A percentile compares a stretch with the other conserved stretches of the same genome.
Evolutionary conservation across 495 filamentous ascomycete species (phyloP).

Genomic region (Tuber microsphaerosporum): DNA sequence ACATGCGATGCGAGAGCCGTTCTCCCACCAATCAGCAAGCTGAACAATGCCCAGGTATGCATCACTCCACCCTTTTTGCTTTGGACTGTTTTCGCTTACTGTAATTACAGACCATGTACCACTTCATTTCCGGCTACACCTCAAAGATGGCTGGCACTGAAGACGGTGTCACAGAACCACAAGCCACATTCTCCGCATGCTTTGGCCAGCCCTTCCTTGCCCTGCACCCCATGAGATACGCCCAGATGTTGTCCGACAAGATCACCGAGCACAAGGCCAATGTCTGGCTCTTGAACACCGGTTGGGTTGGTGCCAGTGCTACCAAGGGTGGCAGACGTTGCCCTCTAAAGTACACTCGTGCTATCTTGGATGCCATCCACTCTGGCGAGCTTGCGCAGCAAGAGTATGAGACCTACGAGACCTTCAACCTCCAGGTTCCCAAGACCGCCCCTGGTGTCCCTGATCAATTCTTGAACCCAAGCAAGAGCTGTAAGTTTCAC

Average conservation of each 20-base stretch:
- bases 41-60: conserved; percentile 67
- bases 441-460: conserved; percentile 80
- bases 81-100: background rate
- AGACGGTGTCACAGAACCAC: conserved; percentile 89
- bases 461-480: conserved; percentile 85
- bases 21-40: conserved; percentile 94
- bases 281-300: conserved; percentile 98
- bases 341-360: conserved; percentile 97
- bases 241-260: conserved; percentile 95
- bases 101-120: conserved; percentile 71
- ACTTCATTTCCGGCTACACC: conserved; percentile 99
- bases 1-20: conserved; percentile 98
- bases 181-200: conserved; percentile 98
- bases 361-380: conserved; percentile 97
- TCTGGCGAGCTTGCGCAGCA: conserved; percentile 83
- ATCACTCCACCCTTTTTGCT: background rate
- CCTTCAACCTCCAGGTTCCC: conserved; percentile 92
- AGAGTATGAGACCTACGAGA: conserved; percentile 89
- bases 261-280: conserved; percentile 91
- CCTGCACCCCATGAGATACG: conserved; percentile 98
- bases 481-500: conserved; percentile 58
- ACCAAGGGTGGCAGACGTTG: conserved; percentile 94
- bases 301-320: conserved; percentile 95
- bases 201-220: conserved; percentile 99
- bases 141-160: conserved; percentile 99